These are phyloP conservation scores for Trypethelium eluteriae DNA, from an alignment of 495 filamentous ascomycete genomes.

Conservation along the genomic window DNA sequence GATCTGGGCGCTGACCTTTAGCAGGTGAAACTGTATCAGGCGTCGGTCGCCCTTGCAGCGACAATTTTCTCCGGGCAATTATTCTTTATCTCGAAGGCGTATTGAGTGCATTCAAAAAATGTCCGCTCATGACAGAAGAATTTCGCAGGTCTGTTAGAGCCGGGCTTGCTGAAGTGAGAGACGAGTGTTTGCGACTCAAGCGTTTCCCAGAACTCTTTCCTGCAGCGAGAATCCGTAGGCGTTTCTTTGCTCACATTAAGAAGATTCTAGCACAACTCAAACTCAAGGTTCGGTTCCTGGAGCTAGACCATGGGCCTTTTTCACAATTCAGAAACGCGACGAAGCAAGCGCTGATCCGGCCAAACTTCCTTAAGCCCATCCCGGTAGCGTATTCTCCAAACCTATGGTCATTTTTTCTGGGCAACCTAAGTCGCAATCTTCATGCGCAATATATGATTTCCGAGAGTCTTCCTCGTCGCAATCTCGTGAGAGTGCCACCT, in stretches of 20 bases:
- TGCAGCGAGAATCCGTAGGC: neutral
- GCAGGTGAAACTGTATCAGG: slow-evolving; percentile 3
- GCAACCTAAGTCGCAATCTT: slow-evolving; percentile 4
- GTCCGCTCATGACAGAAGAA: neutral
- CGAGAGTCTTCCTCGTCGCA: neutral
- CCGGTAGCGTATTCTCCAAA: neutral
- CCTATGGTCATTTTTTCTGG: neutral
- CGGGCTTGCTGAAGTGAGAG: neutral
- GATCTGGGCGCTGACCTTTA: neutral
- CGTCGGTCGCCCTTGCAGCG: neutral
- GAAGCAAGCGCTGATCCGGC: neutral
- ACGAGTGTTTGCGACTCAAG: slow-evolving; percentile 1
- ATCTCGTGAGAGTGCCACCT: neutral
- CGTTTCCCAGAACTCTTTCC: neutral
- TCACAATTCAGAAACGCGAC: neutral
- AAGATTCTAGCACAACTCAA: neutral
- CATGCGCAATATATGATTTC: neutral
- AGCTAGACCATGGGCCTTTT: neutral
- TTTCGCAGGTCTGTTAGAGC: neutral
- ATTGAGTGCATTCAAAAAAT: neutral
- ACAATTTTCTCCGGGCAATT: neutral
- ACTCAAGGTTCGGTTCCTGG: neutral
- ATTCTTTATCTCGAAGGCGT: neutral
- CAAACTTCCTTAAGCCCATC: neutral
- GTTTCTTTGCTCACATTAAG: neutral